Base-by-base conservation (phyloP, 345 rosid species). In the Adansonia digitata region DNA sequence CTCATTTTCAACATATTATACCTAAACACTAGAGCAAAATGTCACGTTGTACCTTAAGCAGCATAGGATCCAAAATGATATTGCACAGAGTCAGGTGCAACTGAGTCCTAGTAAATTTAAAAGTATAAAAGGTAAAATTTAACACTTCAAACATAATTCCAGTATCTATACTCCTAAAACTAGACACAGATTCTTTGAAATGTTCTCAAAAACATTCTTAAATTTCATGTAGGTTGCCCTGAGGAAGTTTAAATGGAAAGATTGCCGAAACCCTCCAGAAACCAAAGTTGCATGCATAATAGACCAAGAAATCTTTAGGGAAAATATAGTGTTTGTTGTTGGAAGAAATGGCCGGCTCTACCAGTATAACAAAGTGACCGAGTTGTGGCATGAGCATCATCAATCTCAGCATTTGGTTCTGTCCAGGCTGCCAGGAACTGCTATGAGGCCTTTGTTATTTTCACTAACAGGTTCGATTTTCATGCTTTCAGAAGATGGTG, bases 281-380 rank as follows among this genome's bases (percentile, higher is more conserved):
- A 84, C 85, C 39, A 88, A 85, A 83, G 79, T 90, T 71, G 88
- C 90, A 37, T 75, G 81, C 82, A 85, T 90, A 56, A 72, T 84
- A 43, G 94, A 90, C 71, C 88, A 88, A 78, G 94, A 88, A 81
- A 77, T 83, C 26, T 83, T 90, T 77, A 77, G 90, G 78, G 79
- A 80, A 46, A 88, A 88, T 22, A 78, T 90, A 73, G 86, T 87
- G 26, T 87, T 86, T 46, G 81, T 84, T 5, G 82, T 81, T 7
- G 85, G 91, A 61, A 77, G 79, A 55, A 85, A 90, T 35, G 84
- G 88, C 2, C 75, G 86, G 57, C 74, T 88, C 6, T 88, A 84
- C 76, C 92, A 90, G 74, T 88, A 85, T 74, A 90, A 88, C 86
- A 88, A 86, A 80, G 87, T 88, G 62, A 87, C 85, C 37, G 85